Base-by-base conservation (phyloP, 768 basidiomycete genomes). In the Serendipita indica region DNA sequence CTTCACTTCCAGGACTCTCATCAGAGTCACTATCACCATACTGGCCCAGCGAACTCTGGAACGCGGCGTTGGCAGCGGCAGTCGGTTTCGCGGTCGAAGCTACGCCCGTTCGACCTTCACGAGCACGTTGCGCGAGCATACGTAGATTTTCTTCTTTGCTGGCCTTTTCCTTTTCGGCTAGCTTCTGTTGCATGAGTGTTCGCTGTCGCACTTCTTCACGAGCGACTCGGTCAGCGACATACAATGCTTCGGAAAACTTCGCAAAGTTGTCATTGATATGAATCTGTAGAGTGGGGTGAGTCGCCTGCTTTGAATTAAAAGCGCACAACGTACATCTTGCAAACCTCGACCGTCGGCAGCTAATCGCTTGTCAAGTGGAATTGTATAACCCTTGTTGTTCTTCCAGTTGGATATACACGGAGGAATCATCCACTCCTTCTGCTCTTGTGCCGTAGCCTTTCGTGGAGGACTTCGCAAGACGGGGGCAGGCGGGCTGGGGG, bases 371-470 rank as follows among this genome's bases (percentile, higher is more conserved):
- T 98, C 96, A 33, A 98, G 77, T 34, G 96, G 94, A 66, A 98
- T 97, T 1, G 96, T 98, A 70, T 93, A 99, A 79, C 96, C 96
- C 73, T 98, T 99, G 82, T 98, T 97, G 76, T 99, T 99, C 75
- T 99, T 99, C 96, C 96, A 99, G 72, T 99, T 99, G 27, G 90
- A 94, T 61, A 99, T 97, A 70, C 94, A 98, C 16, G 96, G 96
- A 16, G 96, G 96, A 60, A 99, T 97, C 92, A 97, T 96, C 96
- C 96, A 98, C 67, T 98, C 96, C 73, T 98, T 99, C 73, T 97
- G 94, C 68, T 99, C 96, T 58, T 90, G 88, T 5, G 89, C 87
- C 0, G 94, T 94, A 2, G 92, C 93, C 67, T 96, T 93, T 58
- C 96, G 78, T 3, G 96, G 96, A 10, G 96, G 96, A 74, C 87